A percentile compares a stretch with the other conserved stretches of the same genome.
phyloP scores from a whole-genome alignment of 371 early-diverging fungal species.

The Lichtheimia ramosa region DNA sequence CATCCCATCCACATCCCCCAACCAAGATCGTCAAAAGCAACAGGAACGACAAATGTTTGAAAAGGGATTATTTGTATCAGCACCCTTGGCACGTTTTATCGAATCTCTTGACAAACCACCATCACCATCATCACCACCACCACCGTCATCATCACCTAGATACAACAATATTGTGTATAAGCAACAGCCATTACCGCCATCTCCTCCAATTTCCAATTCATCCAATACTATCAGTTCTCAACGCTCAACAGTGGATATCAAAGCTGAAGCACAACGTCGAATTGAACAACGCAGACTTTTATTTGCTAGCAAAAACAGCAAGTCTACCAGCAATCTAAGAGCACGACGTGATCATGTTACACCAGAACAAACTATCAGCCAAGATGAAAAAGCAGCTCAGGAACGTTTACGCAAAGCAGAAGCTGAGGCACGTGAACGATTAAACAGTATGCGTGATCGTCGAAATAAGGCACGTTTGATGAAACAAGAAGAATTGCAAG shows the following conservation, averaged over 20 bases:
- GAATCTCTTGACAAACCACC: slow-evolving; percentile 17
- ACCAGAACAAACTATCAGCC: background rate
- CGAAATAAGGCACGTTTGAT: slow-evolving; percentile 14
- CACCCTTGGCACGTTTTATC: slow-evolving; percentile 37
- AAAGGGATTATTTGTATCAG: slow-evolving; percentile 37
- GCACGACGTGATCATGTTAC: too few species aligned
- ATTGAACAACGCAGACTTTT: slow-evolving; percentile 36
- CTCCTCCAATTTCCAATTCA: slow-evolving; percentile 41
- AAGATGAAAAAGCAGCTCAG: slow-evolving; percentile 36
- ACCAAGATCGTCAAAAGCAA: slow-evolving; percentile 12
- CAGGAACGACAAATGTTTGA: slow-evolving; percentile 49
- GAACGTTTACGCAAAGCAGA: slow-evolving; percentile 43
- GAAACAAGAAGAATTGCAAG: too few species aligned
- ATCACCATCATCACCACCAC: background rate
- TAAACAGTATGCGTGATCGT: slow-evolving; percentile 17
- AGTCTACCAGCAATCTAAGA: background rate
- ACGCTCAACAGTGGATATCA: slow-evolving; percentile 42
- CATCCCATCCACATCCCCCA: background rate
- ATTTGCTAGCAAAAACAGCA: slow-evolving; percentile 10
- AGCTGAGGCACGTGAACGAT: slow-evolving; percentile 28
- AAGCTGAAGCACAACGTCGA: slow-evolving; percentile 43
- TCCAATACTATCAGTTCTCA: slow-evolving; percentile 42
- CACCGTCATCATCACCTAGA: background rate
- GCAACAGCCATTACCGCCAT: background rate
- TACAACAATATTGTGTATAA: background rate